These are phyloP conservation scores for Gelatoporia subvermispora DNA, from an alignment of 768 basidiomycete species.

Conservation along the genomic window DNA sequence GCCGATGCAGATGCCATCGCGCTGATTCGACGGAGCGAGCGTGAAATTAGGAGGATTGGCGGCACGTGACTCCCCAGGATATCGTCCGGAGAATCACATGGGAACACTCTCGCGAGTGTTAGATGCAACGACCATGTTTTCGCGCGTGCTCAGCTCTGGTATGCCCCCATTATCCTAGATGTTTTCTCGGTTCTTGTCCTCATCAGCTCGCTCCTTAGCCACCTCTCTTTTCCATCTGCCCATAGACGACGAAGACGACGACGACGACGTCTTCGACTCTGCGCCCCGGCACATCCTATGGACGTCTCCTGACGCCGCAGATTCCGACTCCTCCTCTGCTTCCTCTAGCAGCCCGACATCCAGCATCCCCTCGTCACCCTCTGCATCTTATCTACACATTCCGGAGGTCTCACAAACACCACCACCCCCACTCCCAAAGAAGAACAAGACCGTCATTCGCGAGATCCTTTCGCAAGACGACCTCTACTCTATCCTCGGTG, in stretches of 20 bases:
- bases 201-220: slow-evolving; percentile 31
- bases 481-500: slow-evolving; percentile 70
- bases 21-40: too few relatives aligned
- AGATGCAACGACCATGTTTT: slow-evolving; percentile 24
- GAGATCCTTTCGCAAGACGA: slow-evolving; percentile 59
- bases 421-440: slow-evolving; percentile 10
- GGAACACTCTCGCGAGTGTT: slow-evolving; percentile 1
- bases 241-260: slow-evolving; percentile 49
- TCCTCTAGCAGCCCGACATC: slow-evolving; percentile 15
- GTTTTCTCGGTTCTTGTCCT: background rate
- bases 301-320: slow-evolving; percentile 16
- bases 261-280: slow-evolving; percentile 32
- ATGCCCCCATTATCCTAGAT: slow-evolving; percentile 6
- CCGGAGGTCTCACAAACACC: slow-evolving; percentile 1
- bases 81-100: slow-evolving; percentile 25
- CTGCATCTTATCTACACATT: slow-evolving; percentile 5
- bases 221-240: slow-evolving; percentile 62
- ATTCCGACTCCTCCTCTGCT: slow-evolving; percentile 13
- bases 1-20: too few relatives aligned
- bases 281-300: slow-evolving; percentile 25
- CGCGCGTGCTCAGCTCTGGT: slow-evolving; percentile 21
- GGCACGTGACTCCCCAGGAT: background rate
- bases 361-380: slow-evolving; percentile 21
- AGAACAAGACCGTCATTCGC: slow-evolving; percentile 33
- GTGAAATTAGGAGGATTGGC: background rate